These are phyloP conservation scores for Xylariaceae sp. DNA, from an alignment of 2,329 filamentous ascomycete species.

Conservation along the genomic window DNA sequence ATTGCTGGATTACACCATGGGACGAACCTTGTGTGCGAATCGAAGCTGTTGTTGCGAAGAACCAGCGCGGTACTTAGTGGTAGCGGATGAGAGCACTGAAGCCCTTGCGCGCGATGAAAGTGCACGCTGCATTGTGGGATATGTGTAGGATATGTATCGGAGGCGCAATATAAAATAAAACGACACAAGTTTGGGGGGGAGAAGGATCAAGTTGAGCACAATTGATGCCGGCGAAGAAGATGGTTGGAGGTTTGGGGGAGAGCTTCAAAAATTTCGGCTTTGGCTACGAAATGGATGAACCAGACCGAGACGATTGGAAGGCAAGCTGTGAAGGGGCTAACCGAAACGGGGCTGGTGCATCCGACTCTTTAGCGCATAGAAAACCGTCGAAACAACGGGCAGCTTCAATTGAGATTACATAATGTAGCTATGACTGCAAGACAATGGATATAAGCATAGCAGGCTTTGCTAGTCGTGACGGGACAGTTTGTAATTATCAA, in stretches of 20 bases:
- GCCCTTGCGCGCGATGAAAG: slow-evolving; percentile 75
- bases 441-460: not conserved
- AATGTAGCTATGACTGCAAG: not conserved
- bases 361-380: slow-evolving; percentile 21
- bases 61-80: slow-evolving; percentile 58
- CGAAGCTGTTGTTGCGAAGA: slow-evolving; percentile 79
- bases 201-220: slow-evolving; percentile 3
- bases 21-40: slow-evolving; percentile 89
- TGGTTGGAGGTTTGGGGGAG: slow-evolving; percentile 22
- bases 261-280: slow-evolving; percentile 34
- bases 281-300: slow-evolving; percentile 25
- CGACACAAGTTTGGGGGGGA: slow-evolving; percentile 24
- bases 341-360: slow-evolving; percentile 29
- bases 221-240: slow-evolving; percentile 11
- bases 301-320: slow-evolving; percentile 17
- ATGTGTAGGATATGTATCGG: slow-evolving; percentile 17
- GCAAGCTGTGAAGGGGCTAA: slow-evolving; percentile 30
- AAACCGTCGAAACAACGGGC: slow-evolving; percentile 30
- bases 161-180: slow-evolving; percentile 27
- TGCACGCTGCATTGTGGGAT: slow-evolving; percentile 84
- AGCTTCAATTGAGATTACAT: not conserved
- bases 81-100: slow-evolving; percentile 68
- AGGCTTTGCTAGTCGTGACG: too few species aligned
- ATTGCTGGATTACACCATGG: not conserved
- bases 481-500: too few species aligned